Base-by-base conservation (phyloP, 257 asterid genomes). In the Gentiana straminea region DNA sequence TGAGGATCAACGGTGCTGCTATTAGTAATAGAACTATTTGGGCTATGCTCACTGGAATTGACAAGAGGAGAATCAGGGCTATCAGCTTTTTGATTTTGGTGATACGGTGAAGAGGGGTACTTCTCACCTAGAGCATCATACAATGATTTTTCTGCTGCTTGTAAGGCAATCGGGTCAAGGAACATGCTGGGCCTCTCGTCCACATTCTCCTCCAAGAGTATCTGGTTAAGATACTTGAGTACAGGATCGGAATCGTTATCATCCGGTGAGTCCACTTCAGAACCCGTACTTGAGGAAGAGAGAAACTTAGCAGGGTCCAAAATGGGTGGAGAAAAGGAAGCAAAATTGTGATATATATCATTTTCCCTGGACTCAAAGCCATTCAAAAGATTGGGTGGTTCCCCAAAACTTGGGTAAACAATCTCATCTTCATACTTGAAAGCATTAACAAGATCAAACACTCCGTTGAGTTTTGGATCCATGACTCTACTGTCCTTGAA, bases 101-200 rank as follows among this genome's bases (percentile, higher is more conserved):
- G 66, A 64, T 61, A 58, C 3, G 87, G 84, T 33, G 81, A 71
- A 52, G 84, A 78, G 13, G 92, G 94, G 71, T 80, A 72, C 37
- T 68, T 59, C 74, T 82, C 76, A 44, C 94, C 96, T 64, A 91
- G 73, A 65, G 79, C 89, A 63, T 84, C 98, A 53, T 84, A 87
- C 47, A 91, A 69, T 12, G 91, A 82, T 75, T 82, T 90, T 80
- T 90, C 98, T 34, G 96, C 67, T 64, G 91, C 94, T 64, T 73
- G 80, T 51, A 86, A 70, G 64, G 94, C 92, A 49, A 90, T 82
- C 51, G 98, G 98, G 71, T 90, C 98, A 59, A 81, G 83, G 68
- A 87, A 87, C 96, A 91, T 82, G 78, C 98, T 87, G 7, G 94
- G 95, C 67, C 80, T 82, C 64, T 87, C 92, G 53, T 81, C 92